phyloP scores from a whole-genome alignment of 495 filamentous ascomycete species.

The Neurospora sp. region DNA sequence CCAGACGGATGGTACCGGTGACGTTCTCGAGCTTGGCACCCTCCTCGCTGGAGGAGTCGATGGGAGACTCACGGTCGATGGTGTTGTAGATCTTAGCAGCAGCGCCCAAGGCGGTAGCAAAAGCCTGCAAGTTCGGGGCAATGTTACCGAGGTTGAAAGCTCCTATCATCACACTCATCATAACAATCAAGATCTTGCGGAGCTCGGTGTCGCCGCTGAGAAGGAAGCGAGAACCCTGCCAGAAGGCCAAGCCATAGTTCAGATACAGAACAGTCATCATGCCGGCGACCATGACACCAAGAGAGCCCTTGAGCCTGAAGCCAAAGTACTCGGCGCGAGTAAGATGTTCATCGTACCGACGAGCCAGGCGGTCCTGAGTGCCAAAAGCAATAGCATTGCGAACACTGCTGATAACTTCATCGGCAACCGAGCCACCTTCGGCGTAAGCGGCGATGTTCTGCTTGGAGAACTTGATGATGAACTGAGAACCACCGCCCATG shows the following conservation, averaged over 20 bases:
- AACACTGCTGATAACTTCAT: slow-evolving; percentile 91
- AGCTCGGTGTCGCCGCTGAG: slow-evolving; percentile 52
- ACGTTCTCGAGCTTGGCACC: slow-evolving; percentile 63
- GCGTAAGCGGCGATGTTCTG: slow-evolving; percentile 68
- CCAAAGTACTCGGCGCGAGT: slow-evolving; percentile 65
- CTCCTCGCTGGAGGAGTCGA: slow-evolving; percentile 65
- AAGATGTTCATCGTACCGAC: slow-evolving; percentile 72
- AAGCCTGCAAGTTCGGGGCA: slow-evolving; percentile 70
- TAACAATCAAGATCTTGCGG: slow-evolving; percentile 58
- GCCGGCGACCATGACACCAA: slow-evolving; percentile 67
- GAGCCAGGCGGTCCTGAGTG: slow-evolving; percentile 79
- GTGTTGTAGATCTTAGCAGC: slow-evolving; percentile 85
- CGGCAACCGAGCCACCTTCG: slow-evolving; percentile 76
- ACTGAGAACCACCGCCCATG: slow-evolving; percentile 62
- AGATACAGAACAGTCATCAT: slow-evolving; percentile 80
- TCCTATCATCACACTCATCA: slow-evolving; percentile 84
- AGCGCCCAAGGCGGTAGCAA: slow-evolving; percentile 67
- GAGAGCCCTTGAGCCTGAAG: slow-evolving; percentile 55
- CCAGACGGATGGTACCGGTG: slow-evolving; percentile 71
- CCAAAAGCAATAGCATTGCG: slow-evolving; percentile 89
- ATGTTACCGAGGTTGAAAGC: slow-evolving; percentile 87
- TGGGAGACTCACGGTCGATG: slow-evolving; percentile 80
- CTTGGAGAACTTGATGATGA: slow-evolving; percentile 73
- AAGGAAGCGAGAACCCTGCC: slow-evolving; percentile 80
- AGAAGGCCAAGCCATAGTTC: slow-evolving; percentile 89